Percentiles rank a stretch among this genome's conserved stretches.
Evolutionary conservation across 2,329 filamentous ascomycete genomes (phyloP).

Genomic region (Hypoxylon sp.): DNA sequence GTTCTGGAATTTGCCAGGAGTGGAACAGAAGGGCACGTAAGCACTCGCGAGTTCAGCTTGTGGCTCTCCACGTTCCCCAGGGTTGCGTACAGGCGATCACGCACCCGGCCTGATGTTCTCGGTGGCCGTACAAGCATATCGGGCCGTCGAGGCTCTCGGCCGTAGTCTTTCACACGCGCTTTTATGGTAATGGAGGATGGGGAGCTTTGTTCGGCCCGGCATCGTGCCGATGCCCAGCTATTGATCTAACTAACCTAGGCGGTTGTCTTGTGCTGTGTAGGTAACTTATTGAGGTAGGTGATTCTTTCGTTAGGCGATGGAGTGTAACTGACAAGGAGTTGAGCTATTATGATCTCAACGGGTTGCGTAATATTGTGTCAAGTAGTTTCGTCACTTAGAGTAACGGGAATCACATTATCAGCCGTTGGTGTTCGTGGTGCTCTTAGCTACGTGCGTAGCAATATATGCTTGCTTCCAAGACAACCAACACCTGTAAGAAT

Average conservation of each 20-base stretch:
- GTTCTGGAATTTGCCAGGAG: background rate
- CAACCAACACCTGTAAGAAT: background rate
- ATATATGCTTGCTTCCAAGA: background rate
- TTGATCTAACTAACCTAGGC: no score
- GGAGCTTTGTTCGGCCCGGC: conserved; percentile 15
- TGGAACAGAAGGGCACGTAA: conserved; percentile 3
- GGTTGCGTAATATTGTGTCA: background rate
- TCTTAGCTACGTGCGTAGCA: background rate
- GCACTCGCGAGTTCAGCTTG: conserved; percentile 3
- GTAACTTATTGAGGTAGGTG: background rate
- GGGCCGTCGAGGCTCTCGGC: conserved; percentile 8
- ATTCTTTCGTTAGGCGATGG: background rate
- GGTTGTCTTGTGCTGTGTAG: background rate
- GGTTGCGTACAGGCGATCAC: background rate
- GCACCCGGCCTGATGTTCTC: background rate
- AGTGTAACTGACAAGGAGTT: background rate
- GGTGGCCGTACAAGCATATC: conserved; percentile 6
- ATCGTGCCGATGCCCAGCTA: background rate
- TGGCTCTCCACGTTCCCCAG: background rate
- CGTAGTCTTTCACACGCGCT: conserved; percentile 6
- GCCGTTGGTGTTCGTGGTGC: background rate
- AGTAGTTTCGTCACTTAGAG: background rate
- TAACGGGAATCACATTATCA: background rate
- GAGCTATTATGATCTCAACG: background rate
- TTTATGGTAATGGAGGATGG: no score